Percentiles rank a stretch among this genome's conserved stretches.
These are phyloP conservation scores for Pyrrhoderma lamaoense DNA, from an alignment of 1,284 basidiomycete genomes.

Conservation along the genomic window DNA sequence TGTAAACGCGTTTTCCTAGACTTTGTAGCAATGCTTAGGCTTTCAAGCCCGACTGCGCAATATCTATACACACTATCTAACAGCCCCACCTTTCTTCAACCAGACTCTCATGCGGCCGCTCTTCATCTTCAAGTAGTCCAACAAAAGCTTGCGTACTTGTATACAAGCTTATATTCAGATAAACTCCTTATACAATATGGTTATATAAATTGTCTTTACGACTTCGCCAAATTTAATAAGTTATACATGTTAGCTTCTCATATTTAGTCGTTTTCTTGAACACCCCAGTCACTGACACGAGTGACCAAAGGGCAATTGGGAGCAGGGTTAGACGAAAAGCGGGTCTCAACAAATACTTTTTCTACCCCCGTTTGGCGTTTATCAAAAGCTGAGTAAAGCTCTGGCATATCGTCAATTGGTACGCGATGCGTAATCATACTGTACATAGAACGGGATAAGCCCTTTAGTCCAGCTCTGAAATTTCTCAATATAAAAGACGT, in stretches of 20 bases:
- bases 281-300: constrained; percentile 48
- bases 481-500: constrained; percentile 24
- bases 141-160: neutral
- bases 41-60: no score
- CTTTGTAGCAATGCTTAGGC: neutral
- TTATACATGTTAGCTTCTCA: no score
- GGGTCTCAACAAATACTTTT: constrained; percentile 60
- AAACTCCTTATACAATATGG: no score
- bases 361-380: constrained; percentile 50
- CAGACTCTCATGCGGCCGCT: no score
- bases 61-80: no score
- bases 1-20: constrained; percentile 3
- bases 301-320: constrained; percentile 41
- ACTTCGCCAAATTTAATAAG: no score
- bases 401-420: constrained; percentile 52
- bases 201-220: no score
- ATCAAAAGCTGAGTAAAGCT: constrained; percentile 55
- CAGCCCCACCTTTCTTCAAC: no score
- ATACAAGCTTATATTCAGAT: no score
- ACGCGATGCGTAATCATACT: constrained; percentile 61
- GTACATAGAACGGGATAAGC: constrained; percentile 6
- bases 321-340: constrained; percentile 41
- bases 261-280: neutral
- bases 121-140: neutral
- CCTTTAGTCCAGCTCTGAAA: neutral